These are phyloP conservation scores for Globisporangium heterothallicum DNA, from an alignment of 352 stramenopile species.

Conservation along the genomic window DNA sequence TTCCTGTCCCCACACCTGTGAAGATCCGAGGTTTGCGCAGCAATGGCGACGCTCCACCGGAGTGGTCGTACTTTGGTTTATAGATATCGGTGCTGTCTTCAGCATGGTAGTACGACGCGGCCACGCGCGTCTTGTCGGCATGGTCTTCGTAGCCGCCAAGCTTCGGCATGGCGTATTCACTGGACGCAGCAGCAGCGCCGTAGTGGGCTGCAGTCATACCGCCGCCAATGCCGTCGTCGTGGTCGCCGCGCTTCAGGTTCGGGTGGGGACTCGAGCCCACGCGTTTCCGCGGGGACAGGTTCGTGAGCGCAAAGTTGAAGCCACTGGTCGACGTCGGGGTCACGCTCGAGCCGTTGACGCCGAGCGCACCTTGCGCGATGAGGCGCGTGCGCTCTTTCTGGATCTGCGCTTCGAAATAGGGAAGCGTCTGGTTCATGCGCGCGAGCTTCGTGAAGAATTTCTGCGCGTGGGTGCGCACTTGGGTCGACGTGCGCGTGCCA, in stretches of 20 bases:
- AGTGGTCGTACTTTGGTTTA: slow-evolving; percentile 12
- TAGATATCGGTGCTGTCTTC: slow-evolving; percentile 8
- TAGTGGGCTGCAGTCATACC: not conserved
- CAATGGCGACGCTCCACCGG: slow-evolving; percentile 7
- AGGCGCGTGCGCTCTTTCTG: slow-evolving; percentile 59
- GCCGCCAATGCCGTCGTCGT: not conserved
- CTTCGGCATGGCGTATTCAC: not conserved
- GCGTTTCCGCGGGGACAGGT: slow-evolving; percentile 46
- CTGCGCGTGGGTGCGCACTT: slow-evolving; percentile 83
- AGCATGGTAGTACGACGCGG: not conserved
- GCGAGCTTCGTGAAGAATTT: slow-evolving; percentile 89
- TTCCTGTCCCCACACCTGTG: no score
- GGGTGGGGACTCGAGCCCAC: not conserved
- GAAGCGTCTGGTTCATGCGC: slow-evolving; percentile 62
- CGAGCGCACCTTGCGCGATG: slow-evolving; percentile 22
- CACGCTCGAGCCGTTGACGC: slow-evolving; percentile 15
- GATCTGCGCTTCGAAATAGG: slow-evolving; percentile 75
- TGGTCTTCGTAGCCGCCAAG: slow-evolving; percentile 6
- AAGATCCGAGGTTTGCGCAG: slow-evolving; percentile 14
- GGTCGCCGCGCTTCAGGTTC: not conserved
- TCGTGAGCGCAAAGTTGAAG: slow-evolving; percentile 28
- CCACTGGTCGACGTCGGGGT: slow-evolving; percentile 34
- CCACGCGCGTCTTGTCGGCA: not conserved
- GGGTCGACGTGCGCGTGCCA: slow-evolving; percentile 75
- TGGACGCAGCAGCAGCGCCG: not conserved